A percentile compares a stretch with the other conserved stretches of the same genome.
phyloP scores from a whole-genome alignment of 768 basidiomycete species.

The Dioszegia aurantiaca region DNA sequence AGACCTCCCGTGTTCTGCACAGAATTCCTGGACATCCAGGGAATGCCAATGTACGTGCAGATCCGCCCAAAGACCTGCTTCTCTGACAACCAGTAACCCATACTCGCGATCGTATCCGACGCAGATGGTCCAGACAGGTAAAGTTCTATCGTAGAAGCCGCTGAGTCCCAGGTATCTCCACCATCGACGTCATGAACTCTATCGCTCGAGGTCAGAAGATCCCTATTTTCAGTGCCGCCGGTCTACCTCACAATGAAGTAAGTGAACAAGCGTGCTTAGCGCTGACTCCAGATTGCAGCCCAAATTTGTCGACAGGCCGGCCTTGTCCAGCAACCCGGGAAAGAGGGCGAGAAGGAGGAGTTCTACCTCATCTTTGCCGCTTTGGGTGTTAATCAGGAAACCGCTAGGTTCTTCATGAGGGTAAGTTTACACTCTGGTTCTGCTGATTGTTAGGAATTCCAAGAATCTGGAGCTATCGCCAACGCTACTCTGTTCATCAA shows the following conservation, averaged over 20 bases:
- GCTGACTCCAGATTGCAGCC: conserved; percentile 75
- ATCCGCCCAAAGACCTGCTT: too few relatives aligned
- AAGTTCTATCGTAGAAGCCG: neutral
- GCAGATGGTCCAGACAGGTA: conserved; percentile 99
- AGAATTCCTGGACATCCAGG: conserved; percentile 98
- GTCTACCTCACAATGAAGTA: conserved; percentile 95
- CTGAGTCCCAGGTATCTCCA: conserved; percentile 66
- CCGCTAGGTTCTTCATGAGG: conserved; percentile 92
- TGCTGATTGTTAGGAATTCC: conserved; percentile 71
- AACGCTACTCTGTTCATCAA: conserved; percentile 98
- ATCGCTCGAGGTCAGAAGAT: conserved; percentile 99
- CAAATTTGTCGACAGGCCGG: conserved; percentile 99
- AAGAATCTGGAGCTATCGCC: conserved; percentile 95
- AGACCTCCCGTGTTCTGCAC: conserved; percentile 94
- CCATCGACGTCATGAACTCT: conserved; percentile 66
- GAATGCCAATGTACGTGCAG: conserved; percentile 55
- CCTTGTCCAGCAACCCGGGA: conserved; percentile 79
- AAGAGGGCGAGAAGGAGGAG: conserved; percentile 94
- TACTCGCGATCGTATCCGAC: conserved; percentile 90
- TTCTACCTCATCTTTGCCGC: conserved; percentile 99
- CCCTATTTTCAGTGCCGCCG: conserved; percentile 96
- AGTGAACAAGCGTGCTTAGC: conserved; percentile 36
- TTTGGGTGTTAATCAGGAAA: conserved; percentile 99
- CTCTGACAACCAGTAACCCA: conserved; percentile 60
- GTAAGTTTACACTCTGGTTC: neutral